These are phyloP conservation scores for Boletus semigastroideus DNA, from an alignment of 1,284 basidiomycete genomes.

Conservation along the genomic window DNA sequence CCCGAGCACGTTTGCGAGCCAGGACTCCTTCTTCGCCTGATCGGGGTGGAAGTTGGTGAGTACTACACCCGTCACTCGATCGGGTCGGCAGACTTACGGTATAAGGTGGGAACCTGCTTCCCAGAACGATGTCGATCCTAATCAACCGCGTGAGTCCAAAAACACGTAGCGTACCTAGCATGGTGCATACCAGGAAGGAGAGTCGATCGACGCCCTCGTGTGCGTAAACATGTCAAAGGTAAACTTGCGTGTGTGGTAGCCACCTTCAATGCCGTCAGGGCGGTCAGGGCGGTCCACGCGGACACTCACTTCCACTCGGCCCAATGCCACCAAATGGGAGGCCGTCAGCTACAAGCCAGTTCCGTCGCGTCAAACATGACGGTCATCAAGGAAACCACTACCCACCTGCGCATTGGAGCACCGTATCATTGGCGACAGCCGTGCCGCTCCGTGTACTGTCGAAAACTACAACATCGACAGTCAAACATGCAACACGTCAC, in stretches of 20 bases:
- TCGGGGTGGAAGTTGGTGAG: background rate
- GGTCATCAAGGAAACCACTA: background rate
- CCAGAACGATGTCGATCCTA: slow-evolving; percentile 58
- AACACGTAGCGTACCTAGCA: background rate
- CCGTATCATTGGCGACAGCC: slow-evolving; percentile 63
- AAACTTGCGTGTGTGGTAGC: slow-evolving; percentile 63
- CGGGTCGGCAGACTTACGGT: slow-evolving; percentile 38
- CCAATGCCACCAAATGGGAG: slow-evolving; percentile 76
- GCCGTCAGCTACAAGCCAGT: slow-evolving; percentile 46
- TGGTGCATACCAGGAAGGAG: slow-evolving; percentile 55
- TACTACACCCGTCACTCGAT: background rate
- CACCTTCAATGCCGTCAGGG: slow-evolving; percentile 35
- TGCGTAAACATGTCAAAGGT: slow-evolving; percentile 73
- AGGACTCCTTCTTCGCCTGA: slow-evolving; percentile 28
- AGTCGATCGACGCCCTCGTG: slow-evolving; percentile 57
- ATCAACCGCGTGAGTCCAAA: background rate
- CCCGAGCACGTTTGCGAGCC: slow-evolving; percentile 16
- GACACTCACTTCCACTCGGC: slow-evolving; percentile 62
- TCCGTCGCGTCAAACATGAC: background rate
- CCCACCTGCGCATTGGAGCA: slow-evolving; percentile 56
- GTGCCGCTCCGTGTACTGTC: slow-evolving; percentile 68
- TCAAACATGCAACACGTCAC: background rate
- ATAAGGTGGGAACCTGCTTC: slow-evolving; percentile 66
- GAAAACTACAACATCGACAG: slow-evolving; percentile 46
- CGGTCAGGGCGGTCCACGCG: background rate